These are phyloP conservation scores for Zygosaccharomyces kombuchaensis DNA, from an alignment of 805 yeast genomes.

Conservation along the genomic window DNA sequence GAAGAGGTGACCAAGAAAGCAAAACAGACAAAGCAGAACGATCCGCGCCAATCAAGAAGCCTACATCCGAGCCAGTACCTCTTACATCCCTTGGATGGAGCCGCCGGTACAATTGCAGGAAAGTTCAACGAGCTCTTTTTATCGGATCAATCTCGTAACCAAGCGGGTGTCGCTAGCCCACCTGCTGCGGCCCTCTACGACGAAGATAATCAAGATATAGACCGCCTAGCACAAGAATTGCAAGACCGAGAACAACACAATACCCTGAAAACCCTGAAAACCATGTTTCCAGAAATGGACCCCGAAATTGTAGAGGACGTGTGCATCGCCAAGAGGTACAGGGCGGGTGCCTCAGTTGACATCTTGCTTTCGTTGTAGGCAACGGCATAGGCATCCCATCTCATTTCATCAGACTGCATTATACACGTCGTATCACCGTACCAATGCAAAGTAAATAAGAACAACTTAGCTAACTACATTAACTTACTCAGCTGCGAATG, in stretches of 20 bases:
- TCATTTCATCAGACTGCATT: background rate
- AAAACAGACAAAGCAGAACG: background rate
- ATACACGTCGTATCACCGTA: background rate
- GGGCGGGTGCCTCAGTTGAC: slow-evolving; percentile 72
- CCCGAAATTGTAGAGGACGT: slow-evolving; percentile 65
- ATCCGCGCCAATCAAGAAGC: slow-evolving; percentile 1
- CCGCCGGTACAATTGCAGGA: slow-evolving; percentile 20
- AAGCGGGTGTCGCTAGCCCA: background rate
- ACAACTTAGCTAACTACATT: background rate
- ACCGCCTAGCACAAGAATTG: slow-evolving; percentile 36
- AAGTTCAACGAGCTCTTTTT: slow-evolving; percentile 25
- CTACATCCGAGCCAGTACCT: slow-evolving; percentile 20
- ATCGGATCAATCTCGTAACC: background rate
- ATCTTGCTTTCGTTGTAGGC: slow-evolving; percentile 26
- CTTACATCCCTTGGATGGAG: slow-evolving; percentile 27
- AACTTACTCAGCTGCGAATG: background rate
- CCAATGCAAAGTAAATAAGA: background rate
- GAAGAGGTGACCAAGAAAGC: slow-evolving; percentile 16
- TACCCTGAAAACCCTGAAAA: slow-evolving; percentile 47
- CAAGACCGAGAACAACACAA: slow-evolving; percentile 43
- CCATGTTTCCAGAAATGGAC: slow-evolving; percentile 76
- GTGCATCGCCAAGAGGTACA: slow-evolving; percentile 57
- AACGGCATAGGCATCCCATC: background rate
- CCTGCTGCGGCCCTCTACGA: background rate
- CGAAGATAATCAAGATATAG: slow-evolving; percentile 23